Evolutionary conservation across 1,284 basidiomycete species (phyloP).

Genomic region (Sporisorium sorghi): DNA sequence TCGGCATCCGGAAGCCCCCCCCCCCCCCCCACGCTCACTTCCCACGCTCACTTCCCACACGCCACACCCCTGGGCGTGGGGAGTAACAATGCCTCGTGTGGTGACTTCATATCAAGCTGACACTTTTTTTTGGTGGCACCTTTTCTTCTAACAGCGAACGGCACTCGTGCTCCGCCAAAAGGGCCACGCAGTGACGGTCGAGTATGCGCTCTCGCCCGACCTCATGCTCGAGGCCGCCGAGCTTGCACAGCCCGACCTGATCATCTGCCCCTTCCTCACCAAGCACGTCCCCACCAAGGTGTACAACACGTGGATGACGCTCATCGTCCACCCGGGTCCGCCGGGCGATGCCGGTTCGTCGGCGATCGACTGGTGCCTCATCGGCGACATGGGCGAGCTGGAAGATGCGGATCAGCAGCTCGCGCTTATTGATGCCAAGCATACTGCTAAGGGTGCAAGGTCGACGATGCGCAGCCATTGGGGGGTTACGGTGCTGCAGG

Average conservation of each 20-base stretch:
- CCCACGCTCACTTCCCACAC: background rate
- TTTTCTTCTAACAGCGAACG: constrained; percentile 29
- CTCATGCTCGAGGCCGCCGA: constrained; percentile 70
- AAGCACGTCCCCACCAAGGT: constrained; percentile 71
- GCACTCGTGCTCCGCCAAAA: constrained; percentile 68
- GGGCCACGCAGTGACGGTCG: constrained; percentile 70
- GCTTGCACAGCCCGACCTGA: constrained; percentile 69
- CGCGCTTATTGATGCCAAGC: constrained; percentile 57
- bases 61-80: background rate
- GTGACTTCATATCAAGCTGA: constrained; percentile 1
- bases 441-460: constrained; percentile 25
- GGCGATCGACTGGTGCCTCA: constrained; percentile 71
- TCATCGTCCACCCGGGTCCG: constrained; percentile 72
- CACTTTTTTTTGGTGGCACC: background rate
- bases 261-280: constrained; percentile 72
- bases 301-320: constrained; percentile 70
- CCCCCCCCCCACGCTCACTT: too few species aligned
- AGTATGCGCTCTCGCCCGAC: constrained; percentile 70
- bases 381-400: constrained; percentile 70
- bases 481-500: constrained; percentile 71
- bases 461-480: constrained; percentile 68
- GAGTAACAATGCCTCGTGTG: background rate
- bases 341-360: constrained; percentile 72
- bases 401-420: constrained; percentile 66
- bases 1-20: too few species aligned